phyloP scores from a whole-genome alignment of 305 asterid species.

The Lippia alba region DNA sequence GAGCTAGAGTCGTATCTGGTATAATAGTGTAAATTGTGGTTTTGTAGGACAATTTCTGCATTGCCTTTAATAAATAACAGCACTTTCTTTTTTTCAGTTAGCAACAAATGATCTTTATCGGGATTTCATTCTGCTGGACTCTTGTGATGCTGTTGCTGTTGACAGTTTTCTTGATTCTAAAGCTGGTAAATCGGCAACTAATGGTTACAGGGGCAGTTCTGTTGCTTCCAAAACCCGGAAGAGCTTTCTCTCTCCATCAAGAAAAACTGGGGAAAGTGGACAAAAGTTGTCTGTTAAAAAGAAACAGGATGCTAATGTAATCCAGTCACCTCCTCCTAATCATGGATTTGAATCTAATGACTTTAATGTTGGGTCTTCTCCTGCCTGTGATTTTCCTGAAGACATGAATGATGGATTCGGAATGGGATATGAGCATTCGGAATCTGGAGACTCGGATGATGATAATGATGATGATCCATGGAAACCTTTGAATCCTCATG shows the following conservation, averaged over 20 bases:
- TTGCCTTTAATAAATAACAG: constrained; percentile 24
- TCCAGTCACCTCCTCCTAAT: constrained; percentile 50
- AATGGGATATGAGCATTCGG: constrained; percentile 53
- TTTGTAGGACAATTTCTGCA: constrained; percentile 11
- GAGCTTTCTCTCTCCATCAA: constrained; percentile 67
- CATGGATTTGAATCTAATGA: constrained; percentile 49
- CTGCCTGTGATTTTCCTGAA: constrained; percentile 49
- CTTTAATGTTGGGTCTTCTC: constrained; percentile 44
- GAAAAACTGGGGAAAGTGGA: constrained; percentile 59
- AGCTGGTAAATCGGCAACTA: constrained; percentile 51
- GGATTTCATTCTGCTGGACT: constrained; percentile 83
- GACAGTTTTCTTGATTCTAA: constrained; percentile 60
- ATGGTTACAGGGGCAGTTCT: constrained; percentile 49
- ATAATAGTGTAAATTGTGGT: constrained; percentile 32
- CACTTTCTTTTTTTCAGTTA: constrained; percentile 62
- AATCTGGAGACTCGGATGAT: constrained; percentile 57
- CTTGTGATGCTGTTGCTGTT: constrained; percentile 76
- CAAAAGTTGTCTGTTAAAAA: constrained; percentile 56
- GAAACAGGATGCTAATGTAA: constrained; percentile 50
- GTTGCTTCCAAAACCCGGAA: constrained; percentile 54
- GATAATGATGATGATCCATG: constrained; percentile 74
- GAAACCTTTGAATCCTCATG: constrained; percentile 97
- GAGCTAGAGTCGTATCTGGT: constrained; percentile 97
- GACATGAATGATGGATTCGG: constrained; percentile 48
- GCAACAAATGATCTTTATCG: constrained; percentile 83